A percentile compares a stretch with the other conserved stretches of the same genome.
phyloP scores from a whole-genome alignment of 192 early-diverging fungal species.

The Coemansia erecta region DNA sequence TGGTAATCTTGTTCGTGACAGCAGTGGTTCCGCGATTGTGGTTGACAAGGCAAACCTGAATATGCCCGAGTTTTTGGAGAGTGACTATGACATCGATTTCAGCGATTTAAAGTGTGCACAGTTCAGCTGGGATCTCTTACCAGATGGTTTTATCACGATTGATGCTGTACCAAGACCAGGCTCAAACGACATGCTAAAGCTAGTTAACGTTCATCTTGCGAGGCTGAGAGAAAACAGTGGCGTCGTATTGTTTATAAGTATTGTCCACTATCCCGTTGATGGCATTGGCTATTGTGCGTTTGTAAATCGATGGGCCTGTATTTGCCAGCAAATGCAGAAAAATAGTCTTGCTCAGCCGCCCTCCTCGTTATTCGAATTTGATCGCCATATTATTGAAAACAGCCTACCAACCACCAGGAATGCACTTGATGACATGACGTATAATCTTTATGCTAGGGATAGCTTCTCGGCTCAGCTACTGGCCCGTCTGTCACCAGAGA shows the following conservation, averaged over 20 bases:
- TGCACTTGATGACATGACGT: neutral
- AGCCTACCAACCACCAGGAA: neutral
- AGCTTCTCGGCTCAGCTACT: conserved; percentile 1
- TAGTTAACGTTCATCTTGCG: conserved; percentile 1
- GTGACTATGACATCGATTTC: neutral
- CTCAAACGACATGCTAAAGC: neutral
- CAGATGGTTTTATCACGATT: neutral
- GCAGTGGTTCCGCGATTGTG: neutral
- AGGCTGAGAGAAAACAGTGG: conserved; percentile 18
- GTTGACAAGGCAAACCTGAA: conserved; percentile 3
- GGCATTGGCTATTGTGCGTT: conserved; percentile 12
- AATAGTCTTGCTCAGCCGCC: too few relatives aligned
- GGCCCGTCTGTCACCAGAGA: conserved; percentile 14
- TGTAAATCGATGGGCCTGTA: conserved; percentile 16
- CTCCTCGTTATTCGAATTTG: neutral
- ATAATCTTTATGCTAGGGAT: neutral
- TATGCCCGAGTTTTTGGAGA: conserved; percentile 3
- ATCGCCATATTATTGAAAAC: neutral
- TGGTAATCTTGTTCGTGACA: neutral
- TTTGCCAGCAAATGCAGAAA: neutral
- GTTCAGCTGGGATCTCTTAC: neutral
- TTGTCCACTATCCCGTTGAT: conserved; percentile 14
- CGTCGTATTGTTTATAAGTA: conserved; percentile 4
- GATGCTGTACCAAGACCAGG: neutral
- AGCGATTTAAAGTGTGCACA: neutral